Conservation (phyloP, 805 yeast species). For the Yarrowia porcina region DNA sequence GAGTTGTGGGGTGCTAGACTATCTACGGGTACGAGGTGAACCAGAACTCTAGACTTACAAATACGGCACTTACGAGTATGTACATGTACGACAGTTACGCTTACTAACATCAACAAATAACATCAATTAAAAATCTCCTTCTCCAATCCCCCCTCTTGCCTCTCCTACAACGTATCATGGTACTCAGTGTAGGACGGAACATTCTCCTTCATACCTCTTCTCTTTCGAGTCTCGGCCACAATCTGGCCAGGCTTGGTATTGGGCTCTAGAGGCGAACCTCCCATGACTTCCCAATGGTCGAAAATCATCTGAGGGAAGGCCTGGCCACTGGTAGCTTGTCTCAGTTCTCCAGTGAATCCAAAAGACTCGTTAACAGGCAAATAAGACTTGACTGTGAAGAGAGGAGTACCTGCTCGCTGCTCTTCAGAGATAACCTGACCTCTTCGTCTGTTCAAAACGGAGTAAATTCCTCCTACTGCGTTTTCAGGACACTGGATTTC, state of each 20-base stretch:
- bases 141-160: too few species aligned
- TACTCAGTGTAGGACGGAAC: conserved; percentile 99
- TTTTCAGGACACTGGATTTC: conserved; percentile 99
- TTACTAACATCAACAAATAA: too few species aligned
- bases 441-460: conserved; percentile 94
- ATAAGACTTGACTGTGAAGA: conserved; percentile 99
- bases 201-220: conserved; percentile 93
- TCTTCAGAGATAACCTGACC: conserved; percentile 82
- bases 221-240: conserved; percentile 72
- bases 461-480: conserved; percentile 99
- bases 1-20: background rate
- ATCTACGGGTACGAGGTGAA: too few species aligned
- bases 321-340: conserved; percentile 99
- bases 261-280: conserved; percentile 91
- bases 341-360: conserved; percentile 99
- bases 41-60: too few species aligned
- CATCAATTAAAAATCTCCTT: too few species aligned
- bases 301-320: conserved; percentile 99
- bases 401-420: conserved; percentile 99
- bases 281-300: conserved; percentile 94
- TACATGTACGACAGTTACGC: too few species aligned
- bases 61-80: too few species aligned
- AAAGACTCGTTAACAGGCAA: conserved; percentile 99
- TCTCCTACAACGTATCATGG: conserved; percentile 36
- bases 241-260: conserved; percentile 65